Base-by-base conservation (phyloP, 768 basidiomycete species). In the Scleroderma citrinum region DNA sequence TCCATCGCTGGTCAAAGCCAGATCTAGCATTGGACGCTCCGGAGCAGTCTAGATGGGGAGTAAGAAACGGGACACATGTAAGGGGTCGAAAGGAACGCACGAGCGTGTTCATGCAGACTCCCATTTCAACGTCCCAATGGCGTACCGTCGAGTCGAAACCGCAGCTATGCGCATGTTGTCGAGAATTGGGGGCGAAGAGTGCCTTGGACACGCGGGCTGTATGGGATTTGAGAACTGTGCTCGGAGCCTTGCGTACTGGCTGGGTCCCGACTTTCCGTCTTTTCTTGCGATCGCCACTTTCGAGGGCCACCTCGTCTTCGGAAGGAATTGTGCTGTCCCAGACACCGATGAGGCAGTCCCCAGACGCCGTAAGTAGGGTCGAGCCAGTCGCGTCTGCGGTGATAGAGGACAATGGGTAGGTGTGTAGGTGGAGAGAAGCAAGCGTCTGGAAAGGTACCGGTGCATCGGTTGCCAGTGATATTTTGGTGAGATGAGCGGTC, bases 101-200 rank as follows among this genome's bases (percentile, higher is more conserved):
- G 39, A 88, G 80, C 1, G 87, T 89, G 38, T 76, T 63, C 0
- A 75, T 71, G 51, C 86, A 92, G 5, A 90, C 67, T 2, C 87
- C 91, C 34, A 72, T 76, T 56, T 90, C 86, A 3, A 85, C 72
- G 59, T 96, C 92, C 95, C 95, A 99, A 2, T 76, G 71, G 20
- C 92, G 75, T 5, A 97, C 81, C 0, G 91, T 91, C 24, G 93
- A 95, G 67, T 96, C 94, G 61, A 91, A 90, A 0, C 90, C 88
- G 59, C 84, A 85, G 56, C 87, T 91, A 53, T 82, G 81, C 24
- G 83, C 92, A 48, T 67, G 52, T 45, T 60, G 46, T 35, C 54
- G 61, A 17, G 57, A 61, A 44, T 68, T 73, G 3, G 62, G 60
- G 11, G 67, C 65, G 68, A 88, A 94, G 0, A 79, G 59, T 3